Percentiles rank a stretch among this genome's conserved stretches.
phyloP scores from a whole-genome alignment of 164 flowering plant species.

The Brasenia schreberi region DNA sequence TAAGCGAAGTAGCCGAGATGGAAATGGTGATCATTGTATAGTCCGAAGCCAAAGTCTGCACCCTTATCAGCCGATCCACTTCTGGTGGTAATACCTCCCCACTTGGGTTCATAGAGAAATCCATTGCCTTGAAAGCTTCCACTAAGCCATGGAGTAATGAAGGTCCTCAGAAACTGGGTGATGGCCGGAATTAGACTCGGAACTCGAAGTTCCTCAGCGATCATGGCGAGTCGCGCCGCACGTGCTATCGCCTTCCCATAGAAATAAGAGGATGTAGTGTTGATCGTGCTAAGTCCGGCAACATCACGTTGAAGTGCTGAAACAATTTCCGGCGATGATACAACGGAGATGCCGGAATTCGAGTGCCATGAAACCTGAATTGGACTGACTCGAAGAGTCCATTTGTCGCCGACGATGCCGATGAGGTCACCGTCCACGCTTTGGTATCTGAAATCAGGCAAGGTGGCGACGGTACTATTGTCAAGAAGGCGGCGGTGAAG shows the following conservation, averaged over 20 bases:
- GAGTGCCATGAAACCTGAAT: slow-evolving; percentile 85
- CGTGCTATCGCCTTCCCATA: slow-evolving; percentile 82
- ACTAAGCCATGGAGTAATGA: slow-evolving; percentile 79
- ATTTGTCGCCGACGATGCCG: slow-evolving; percentile 77
- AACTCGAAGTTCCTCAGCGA: slow-evolving; percentile 69
- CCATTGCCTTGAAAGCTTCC: slow-evolving; percentile 71
- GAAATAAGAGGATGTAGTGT: slow-evolving; percentile 68
- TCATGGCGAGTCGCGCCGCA: slow-evolving; percentile 81
- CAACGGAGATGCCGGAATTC: slow-evolving; percentile 29
- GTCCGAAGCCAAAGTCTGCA: slow-evolving; percentile 89
- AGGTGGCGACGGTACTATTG: slow-evolving; percentile 21
- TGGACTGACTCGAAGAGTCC: slow-evolving; percentile 50
- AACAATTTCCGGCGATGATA: slow-evolving; percentile 30
- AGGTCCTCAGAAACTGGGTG: slow-evolving; percentile 37
- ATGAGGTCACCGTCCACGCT: slow-evolving; percentile 95
- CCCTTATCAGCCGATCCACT: slow-evolving; percentile 57
- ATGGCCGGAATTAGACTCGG: slow-evolving; percentile 47
- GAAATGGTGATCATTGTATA: slow-evolving; percentile 83
- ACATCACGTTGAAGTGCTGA: slow-evolving; percentile 54
- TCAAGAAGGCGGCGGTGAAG: slow-evolving; percentile 48
- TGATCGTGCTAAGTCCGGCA: slow-evolving; percentile 24
- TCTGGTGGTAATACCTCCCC: slow-evolving; percentile 83
- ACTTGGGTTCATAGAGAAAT: slow-evolving; percentile 61
- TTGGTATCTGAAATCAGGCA: slow-evolving; percentile 51
- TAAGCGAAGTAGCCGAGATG: slow-evolving; percentile 86